These are phyloP conservation scores for Halophytophthora batemanensis DNA, from an alignment of 352 stramenopile species.

Conservation along the genomic window DNA sequence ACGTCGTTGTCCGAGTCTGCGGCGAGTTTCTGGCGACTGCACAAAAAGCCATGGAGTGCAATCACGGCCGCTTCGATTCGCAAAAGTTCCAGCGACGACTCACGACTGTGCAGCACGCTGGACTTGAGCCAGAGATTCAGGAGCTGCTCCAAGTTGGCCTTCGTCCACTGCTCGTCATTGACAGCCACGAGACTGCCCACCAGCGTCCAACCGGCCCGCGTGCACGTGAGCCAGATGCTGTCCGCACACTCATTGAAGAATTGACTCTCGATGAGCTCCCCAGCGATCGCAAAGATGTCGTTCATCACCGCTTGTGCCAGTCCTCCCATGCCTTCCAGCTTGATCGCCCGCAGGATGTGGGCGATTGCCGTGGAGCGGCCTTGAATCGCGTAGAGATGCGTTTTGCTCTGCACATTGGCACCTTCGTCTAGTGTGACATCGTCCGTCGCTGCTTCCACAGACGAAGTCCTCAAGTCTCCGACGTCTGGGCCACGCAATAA, in stretches of 20 bases:
- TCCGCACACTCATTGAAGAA: conserved; percentile 73
- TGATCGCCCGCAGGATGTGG: conserved; percentile 56
- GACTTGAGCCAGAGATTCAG: conserved; percentile 74
- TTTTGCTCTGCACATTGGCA: conserved; percentile 53
- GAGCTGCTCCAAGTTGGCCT: conserved; percentile 51
- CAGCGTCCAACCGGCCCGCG: conserved; percentile 78
- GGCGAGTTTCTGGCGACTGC: conserved; percentile 27
- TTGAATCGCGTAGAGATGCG: conserved; percentile 74
- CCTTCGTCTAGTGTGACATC: conserved; percentile 26
- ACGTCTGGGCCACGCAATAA: conserved; percentile 31
- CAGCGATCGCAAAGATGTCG: conserved; percentile 63
- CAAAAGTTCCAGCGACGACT: conserved; percentile 78
- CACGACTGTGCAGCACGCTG: conserved; percentile 72
- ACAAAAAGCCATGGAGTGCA: conserved; percentile 61
- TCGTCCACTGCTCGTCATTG: conserved; percentile 61
- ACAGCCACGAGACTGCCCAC: conserved; percentile 66
- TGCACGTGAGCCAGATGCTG: conserved; percentile 86
- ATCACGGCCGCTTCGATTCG: conserved; percentile 80
- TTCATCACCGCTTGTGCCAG: conserved; percentile 56
- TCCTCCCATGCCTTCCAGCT: conserved; percentile 35
- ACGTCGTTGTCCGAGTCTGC: conserved; percentile 36
- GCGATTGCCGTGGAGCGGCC: conserved; percentile 63
- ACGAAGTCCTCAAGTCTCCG: conserved; percentile 18
- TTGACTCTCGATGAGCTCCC: conserved; percentile 75
- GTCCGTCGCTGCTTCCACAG: conserved; percentile 10